Evolutionary conservation across 805 yeast species (phyloP).

Genomic region (Hagleromyces aurorensis): DNA sequence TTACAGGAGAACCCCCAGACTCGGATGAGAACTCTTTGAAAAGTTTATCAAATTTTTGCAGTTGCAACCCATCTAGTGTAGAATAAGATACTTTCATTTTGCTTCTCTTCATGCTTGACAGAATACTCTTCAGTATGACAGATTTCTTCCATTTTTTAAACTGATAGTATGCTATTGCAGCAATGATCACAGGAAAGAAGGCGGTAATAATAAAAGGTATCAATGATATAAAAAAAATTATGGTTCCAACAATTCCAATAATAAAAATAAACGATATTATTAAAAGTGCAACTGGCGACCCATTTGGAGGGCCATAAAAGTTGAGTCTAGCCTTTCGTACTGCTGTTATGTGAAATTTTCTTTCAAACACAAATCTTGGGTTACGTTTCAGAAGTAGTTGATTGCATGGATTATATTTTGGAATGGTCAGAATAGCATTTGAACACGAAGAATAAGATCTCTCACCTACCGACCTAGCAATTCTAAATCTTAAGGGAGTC

Average conservation of each 20-base stretch:
- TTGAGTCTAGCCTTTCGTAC: too few relatives aligned
- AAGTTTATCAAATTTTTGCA: conserved; percentile 5
- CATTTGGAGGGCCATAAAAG: too few relatives aligned
- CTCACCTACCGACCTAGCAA: too few relatives aligned
- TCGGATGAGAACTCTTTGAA: too few relatives aligned
- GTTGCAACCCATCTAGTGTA: conserved; percentile 13
- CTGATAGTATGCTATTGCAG: conserved; percentile 17
- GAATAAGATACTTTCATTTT: conserved; percentile 9
- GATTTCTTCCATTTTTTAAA: conserved; percentile 20
- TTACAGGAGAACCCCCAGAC: too few relatives aligned
- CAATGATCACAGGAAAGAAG: conserved; percentile 20
- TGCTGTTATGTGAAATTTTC: too few relatives aligned
- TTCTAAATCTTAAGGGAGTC: too few relatives aligned
- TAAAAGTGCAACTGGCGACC: background rate
- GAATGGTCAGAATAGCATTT: too few relatives aligned
- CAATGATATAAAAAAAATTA: conserved; percentile 10
- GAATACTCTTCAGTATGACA: conserved; percentile 11
- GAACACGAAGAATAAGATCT: too few relatives aligned
- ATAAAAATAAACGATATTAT: conserved; percentile 1
- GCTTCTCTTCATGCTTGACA: conserved; percentile 12
- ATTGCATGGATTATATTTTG: too few relatives aligned
- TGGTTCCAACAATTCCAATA: conserved; percentile 8
- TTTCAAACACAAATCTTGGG: background rate
- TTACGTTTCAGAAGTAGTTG: background rate
- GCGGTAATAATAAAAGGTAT: conserved; percentile 14